Base-by-base conservation (phyloP, 148 eudicot species). In the Chenopodium suecicum region DNA sequence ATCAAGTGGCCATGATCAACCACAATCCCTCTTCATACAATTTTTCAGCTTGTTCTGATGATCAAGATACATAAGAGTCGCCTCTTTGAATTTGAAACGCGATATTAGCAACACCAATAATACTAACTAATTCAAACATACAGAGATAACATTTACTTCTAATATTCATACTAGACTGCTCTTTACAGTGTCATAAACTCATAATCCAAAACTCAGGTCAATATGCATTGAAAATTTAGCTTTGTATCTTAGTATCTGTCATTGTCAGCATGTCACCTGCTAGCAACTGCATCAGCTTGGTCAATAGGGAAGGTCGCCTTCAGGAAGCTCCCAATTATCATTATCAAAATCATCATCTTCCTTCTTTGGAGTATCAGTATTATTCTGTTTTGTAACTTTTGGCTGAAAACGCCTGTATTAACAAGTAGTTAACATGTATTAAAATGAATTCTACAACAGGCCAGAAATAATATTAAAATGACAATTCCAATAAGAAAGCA, bases 251-350 rank as follows among this genome's bases (percentile, higher is more conserved):
- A 66, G 10, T 29, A 8, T 16, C 17, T 14, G 62, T 13, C 7
- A 64, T 73, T 73, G 85, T 78, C 81, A 83, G 78, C 13, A 27
- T 60, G 67, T 78, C 29, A 4, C 34, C 9, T 44, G 34, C 54
- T 3, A 46, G 54, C 0, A 46, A 44, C 47, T 70, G 47, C 34
- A 67, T 50, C 62, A 14, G 60, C 54, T 48, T 47, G 34, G 29
- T 83, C 81, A 85, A 73, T 84, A 85, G 52, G 90, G 90, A 37
- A 90, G 79, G 66, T 82, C 84, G 2, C 85, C 88, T 79, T 88
- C 88, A 34, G 89, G 80, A 71, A 86, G 83, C 25, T 91, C 94
- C 94, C 94, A 91, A 54, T 91, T 89, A 83, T 91, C 94, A 74
- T 83, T 70, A 19, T 89, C 91, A 17, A 84, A 81, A 29, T 84